Base-by-base conservation (phyloP, 805 yeast species). In the Vanderwaltozyma yarrowii region DNA sequence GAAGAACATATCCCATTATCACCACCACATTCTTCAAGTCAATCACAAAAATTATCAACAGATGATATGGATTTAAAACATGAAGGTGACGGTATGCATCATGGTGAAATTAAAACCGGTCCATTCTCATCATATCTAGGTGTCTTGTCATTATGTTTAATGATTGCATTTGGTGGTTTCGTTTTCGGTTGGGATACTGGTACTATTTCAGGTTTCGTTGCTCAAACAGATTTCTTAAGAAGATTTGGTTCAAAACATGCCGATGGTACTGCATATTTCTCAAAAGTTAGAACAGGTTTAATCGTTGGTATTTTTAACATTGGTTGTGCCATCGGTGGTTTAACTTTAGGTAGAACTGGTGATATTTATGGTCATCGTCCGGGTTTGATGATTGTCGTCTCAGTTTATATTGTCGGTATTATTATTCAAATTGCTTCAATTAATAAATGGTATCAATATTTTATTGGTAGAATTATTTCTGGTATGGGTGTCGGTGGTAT, bases 401-500 rank as follows among this genome's bases (percentile, higher is more conserved):
- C 64, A 20, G 66, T 79, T 37, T 78, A 78, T 56, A 67, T 74
- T 39, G 64, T 76, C 33, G 87, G 86, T 49, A 69, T 75, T 35
- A 51, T 75, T 32, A 65, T 79, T 42, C 84, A 78, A 61, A 75
- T 76, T 40, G 59, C 79, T 17, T 65, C 82, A 10, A 46, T 47
- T 25, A 41, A 56, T 30, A 59, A 63, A 24, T 79, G 85, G 85
- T 71, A 69, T 51, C 85, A 78, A 57, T 69, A 72, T 50, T 68
- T 75, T 45, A 64, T 77, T 47, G 85, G 85, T 33, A 69, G 86
- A 63, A 69, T 71, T 71, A 65, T 83, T 45, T 73, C 82, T 26
- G 94, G 94, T 40, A 45, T 80, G 10, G 81, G 81, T 39, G 82
- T 82, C 43, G 94, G 94, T 45, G 73, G 74, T 38, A 68, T 81